Evolutionary conservation across 2,329 filamentous ascomycete genomes (phyloP).

Genomic region (Delphinella strobiligena): DNA sequence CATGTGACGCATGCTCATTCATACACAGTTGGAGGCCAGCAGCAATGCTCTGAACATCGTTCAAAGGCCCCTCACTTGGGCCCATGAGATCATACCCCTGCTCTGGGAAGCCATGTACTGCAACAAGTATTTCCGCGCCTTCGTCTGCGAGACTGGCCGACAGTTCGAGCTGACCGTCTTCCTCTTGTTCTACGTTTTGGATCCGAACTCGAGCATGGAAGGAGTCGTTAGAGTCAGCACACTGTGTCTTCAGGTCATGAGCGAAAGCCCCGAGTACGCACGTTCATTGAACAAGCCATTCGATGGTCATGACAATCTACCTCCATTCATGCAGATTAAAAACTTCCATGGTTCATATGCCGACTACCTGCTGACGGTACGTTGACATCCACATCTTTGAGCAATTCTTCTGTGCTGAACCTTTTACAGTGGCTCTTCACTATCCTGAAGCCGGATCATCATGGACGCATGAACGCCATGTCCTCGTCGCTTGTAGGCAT

Average conservation of each 20-base stretch:
- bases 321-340: conserved; percentile 64
- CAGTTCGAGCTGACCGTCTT: conserved; percentile 88
- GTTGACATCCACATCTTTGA: conserved; percentile 18
- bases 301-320: conserved; percentile 77
- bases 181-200: conserved; percentile 82
- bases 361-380: conserved; percentile 81
- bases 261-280: conserved; percentile 83
- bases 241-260: conserved; percentile 91
- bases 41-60: conserved; percentile 37
- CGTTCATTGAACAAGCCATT: conserved; percentile 82
- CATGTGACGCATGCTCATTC: conserved; percentile 19
- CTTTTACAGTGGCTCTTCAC: conserved; percentile 5
- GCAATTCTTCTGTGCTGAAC: conserved; percentile 15
- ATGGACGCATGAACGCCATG: conserved; percentile 31
- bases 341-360: conserved; percentile 85
- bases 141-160: conserved; percentile 90
- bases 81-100: conserved; percentile 89
- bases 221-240: conserved; percentile 93
- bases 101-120: conserved; percentile 97
- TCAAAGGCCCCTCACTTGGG: conserved; percentile 70
- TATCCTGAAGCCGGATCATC: conserved; percentile 5
- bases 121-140: conserved; percentile 92
- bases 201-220: conserved; percentile 81
- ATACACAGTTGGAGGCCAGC: conserved; percentile 60
- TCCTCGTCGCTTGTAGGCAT: conserved; percentile 87